Percentiles rank a stretch among this genome's conserved stretches.
Evolutionary conservation across 2,329 filamentous ascomycete species (phyloP).

Genomic region (Endocalyx cinctus): DNA sequence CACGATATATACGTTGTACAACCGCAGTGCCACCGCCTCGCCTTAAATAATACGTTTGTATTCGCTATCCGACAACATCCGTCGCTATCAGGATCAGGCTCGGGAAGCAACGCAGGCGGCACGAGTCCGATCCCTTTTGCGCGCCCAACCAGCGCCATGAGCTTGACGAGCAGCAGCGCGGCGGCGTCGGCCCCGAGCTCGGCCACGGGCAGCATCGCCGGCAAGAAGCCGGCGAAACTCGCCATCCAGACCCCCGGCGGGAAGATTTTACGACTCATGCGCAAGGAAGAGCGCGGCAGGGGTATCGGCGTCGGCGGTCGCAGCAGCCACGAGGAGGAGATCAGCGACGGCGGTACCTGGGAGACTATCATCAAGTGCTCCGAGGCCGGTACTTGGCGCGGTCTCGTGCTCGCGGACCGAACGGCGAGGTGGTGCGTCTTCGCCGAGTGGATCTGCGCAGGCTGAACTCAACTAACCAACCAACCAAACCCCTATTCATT

Average conservation of each 20-base stretch:
- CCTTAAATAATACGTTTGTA: constrained; percentile 95
- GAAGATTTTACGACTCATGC: constrained; percentile 85
- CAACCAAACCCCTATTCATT: not conserved
- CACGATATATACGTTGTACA: constrained; percentile 97
- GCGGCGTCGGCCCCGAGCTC: constrained; percentile 54
- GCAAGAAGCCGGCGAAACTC: constrained; percentile 86
- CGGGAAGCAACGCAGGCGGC: constrained; percentile 35
- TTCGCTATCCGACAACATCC: constrained; percentile 94
- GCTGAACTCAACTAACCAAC: constrained; percentile 5
- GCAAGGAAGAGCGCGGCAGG: constrained; percentile 63
- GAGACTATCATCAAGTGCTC: constrained; percentile 90
- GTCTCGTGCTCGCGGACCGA: constrained; percentile 75
- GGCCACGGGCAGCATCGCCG: constrained; percentile 45
- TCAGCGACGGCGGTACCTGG: constrained; percentile 71
- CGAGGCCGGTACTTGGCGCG: constrained; percentile 75
- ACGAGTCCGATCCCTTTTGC: constrained; percentile 58
- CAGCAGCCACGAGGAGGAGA: constrained; percentile 45
- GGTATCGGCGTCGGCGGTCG: constrained; percentile 1
- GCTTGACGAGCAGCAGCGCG: constrained; percentile 55
- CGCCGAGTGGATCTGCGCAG: constrained; percentile 71
- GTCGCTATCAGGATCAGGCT: constrained; percentile 55
- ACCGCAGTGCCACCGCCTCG: constrained; percentile 83
- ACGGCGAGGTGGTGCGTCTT: constrained; percentile 90
- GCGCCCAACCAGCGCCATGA: constrained; percentile 59
- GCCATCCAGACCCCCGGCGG: constrained; percentile 92